These are phyloP conservation scores for Guyanaporus albipodus DNA, from an alignment of 768 basidiomycete species.

Conservation along the genomic window DNA sequence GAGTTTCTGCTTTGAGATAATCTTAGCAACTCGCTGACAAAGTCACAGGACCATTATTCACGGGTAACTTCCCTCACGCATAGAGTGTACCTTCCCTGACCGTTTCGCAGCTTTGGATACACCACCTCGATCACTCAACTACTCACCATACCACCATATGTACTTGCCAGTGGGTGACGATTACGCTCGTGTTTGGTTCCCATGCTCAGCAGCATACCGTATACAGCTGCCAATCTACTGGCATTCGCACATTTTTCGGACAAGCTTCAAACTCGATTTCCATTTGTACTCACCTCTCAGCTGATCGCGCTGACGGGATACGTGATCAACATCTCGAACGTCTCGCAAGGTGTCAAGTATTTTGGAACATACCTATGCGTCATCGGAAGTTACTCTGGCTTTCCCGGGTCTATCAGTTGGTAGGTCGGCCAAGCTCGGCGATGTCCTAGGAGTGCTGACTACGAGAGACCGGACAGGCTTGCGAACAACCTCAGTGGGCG, in stretches of 20 bases:
- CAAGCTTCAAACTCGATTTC: conserved; percentile 1
- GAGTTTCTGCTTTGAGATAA: neutral
- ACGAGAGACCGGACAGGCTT: neutral
- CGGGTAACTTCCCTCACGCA: neutral
- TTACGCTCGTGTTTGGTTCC: no score
- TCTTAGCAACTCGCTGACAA: neutral
- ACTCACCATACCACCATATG: neutral
- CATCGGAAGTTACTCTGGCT: neutral
- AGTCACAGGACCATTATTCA: conserved; percentile 3
- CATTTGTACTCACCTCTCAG: neutral
- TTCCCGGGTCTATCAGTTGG: conserved; percentile 2
- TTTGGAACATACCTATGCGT: conserved; percentile 3
- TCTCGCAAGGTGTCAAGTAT: neutral
- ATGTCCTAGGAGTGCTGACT: neutral
- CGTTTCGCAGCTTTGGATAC: neutral
- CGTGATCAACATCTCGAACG: conserved; percentile 1
- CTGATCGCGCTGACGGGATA: neutral
- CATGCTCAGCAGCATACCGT: neutral
- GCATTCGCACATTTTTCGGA: neutral
- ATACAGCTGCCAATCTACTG: neutral
- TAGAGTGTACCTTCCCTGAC: neutral
- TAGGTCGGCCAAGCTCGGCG: neutral
- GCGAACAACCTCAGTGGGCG: conserved; percentile 1
- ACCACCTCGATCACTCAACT: neutral
- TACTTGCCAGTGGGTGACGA: neutral